Evolutionary conservation across 768 basidiomycete genomes (phyloP).

Genomic region (Pleurotus tuber-regium): DNA sequence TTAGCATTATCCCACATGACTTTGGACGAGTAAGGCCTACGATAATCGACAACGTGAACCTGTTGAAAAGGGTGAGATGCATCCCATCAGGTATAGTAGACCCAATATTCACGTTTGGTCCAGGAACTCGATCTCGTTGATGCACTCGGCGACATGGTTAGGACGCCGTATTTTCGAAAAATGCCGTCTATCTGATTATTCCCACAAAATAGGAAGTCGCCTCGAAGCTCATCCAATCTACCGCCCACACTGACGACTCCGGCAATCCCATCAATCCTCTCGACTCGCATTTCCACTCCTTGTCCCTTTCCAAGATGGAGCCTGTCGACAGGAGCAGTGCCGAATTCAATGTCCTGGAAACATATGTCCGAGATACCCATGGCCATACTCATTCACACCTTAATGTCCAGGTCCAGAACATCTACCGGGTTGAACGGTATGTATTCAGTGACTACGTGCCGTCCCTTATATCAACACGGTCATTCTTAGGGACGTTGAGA

Average conservation of each 20-base stretch:
- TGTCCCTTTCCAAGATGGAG: constrained; percentile 50
- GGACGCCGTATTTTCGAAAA: neutral
- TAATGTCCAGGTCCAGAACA: constrained; percentile 39
- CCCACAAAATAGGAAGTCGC: constrained; percentile 58
- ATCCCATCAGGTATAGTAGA: neutral
- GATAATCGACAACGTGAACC: constrained; percentile 34
- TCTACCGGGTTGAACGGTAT: constrained; percentile 56
- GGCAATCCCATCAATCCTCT: constrained; percentile 54
- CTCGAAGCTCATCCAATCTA: constrained; percentile 48
- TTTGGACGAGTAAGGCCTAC: constrained; percentile 50
- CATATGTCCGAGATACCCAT: constrained; percentile 54
- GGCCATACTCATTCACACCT: constrained; percentile 51
- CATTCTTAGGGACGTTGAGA: constrained; percentile 22
- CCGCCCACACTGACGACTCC: constrained; percentile 32
- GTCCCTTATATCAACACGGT: neutral
- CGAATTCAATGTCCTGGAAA: constrained; percentile 47
- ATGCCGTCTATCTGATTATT: neutral
- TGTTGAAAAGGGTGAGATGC: constrained; percentile 39
- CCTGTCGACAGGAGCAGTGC: constrained; percentile 35
- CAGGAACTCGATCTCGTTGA: constrained; percentile 64
- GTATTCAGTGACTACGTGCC: neutral
- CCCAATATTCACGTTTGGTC: neutral
- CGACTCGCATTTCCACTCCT: constrained; percentile 52
- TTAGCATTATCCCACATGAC: constrained; percentile 60
- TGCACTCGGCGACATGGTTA: constrained; percentile 64